Evolutionary conservation across 2,329 filamentous ascomycete species (phyloP).

Genomic region (Clarireedia homoeocarpa): DNA sequence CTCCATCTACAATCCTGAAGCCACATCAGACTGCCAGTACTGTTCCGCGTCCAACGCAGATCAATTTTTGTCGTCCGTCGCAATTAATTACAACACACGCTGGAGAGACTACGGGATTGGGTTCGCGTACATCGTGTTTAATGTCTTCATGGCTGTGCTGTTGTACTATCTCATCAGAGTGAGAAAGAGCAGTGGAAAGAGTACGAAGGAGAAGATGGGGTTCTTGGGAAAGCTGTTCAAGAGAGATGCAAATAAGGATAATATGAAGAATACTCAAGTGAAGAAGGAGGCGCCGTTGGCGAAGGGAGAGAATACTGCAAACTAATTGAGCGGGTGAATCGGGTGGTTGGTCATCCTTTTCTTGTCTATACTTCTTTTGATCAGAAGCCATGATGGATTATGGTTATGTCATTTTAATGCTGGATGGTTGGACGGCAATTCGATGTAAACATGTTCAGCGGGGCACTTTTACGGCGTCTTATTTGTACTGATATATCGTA

Average conservation of each 20-base stretch:
- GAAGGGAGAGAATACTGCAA: constrained; percentile 3
- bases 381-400: no score
- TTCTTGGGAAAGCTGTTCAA: constrained; percentile 14
- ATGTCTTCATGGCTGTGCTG: constrained; percentile 42
- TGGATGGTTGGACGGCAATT: no score
- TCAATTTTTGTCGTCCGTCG: constrained; percentile 43
- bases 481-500: no score
- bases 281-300: constrained; percentile 9
- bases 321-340: neutral
- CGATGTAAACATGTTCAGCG: no score
- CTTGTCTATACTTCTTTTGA: neutral
- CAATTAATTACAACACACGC: constrained; percentile 46
- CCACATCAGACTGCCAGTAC: constrained; percentile 46
- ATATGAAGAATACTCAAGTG: constrained; percentile 18
- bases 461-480: no score
- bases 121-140: constrained; percentile 50
- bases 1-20: constrained; percentile 41
- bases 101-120: constrained; percentile 64
- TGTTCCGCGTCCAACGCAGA: constrained; percentile 47
- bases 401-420: no score
- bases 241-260: constrained; percentile 13
- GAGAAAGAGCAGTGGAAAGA: constrained; percentile 16
- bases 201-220: constrained; percentile 9
- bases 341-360: neutral
- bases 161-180: constrained; percentile 44